Conservation (phyloP, 441 rosid genomes). For the Biscutella laevigata region DNA sequence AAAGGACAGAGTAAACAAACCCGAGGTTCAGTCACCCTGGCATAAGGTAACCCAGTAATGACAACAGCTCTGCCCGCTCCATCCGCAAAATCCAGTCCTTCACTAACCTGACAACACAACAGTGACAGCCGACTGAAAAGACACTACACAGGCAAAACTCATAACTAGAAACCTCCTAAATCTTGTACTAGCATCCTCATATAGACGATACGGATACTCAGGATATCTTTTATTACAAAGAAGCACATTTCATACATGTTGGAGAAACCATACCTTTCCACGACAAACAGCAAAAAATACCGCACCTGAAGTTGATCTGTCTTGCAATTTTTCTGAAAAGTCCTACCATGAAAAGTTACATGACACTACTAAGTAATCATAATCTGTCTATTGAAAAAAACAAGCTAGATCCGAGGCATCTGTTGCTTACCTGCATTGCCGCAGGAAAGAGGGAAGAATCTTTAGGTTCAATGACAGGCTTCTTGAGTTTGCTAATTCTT, state of each 20-base stretch:
- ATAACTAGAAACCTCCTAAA: conserved; percentile 2
- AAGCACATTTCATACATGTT: not conserved
- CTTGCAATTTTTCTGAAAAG: conserved; percentile 75
- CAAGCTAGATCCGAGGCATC: conserved; percentile 8
- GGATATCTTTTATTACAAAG: not conserved
- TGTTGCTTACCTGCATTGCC: conserved; percentile 60
- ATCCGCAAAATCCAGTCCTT: conserved; percentile 97
- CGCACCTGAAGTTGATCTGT: conserved; percentile 68
- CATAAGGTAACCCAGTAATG: conserved; percentile 87
- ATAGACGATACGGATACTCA: not conserved
- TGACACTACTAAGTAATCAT: conserved; percentile 7
- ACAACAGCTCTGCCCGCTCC: conserved; percentile 95
- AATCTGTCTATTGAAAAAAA: conserved; percentile 8
- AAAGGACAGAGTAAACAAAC: conserved; percentile 32
- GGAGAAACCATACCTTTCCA: conserved; percentile 66
- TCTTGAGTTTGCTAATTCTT: conserved; percentile 87
- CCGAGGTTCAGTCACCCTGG: conserved; percentile 78
- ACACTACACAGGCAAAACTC: conserved; percentile 5
- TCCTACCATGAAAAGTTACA: conserved; percentile 42
- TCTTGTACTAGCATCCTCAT: conserved; percentile 11
- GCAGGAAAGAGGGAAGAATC: conserved; percentile 68
- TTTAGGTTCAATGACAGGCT: conserved; percentile 91
- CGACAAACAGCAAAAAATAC: conserved; percentile 97
- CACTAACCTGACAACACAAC: conserved; percentile 68
- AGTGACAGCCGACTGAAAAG: conserved; percentile 18